Evolutionary conservation across 352 stramenopile genomes (phyloP).

Genomic region (Pythium utonaiense): DNA sequence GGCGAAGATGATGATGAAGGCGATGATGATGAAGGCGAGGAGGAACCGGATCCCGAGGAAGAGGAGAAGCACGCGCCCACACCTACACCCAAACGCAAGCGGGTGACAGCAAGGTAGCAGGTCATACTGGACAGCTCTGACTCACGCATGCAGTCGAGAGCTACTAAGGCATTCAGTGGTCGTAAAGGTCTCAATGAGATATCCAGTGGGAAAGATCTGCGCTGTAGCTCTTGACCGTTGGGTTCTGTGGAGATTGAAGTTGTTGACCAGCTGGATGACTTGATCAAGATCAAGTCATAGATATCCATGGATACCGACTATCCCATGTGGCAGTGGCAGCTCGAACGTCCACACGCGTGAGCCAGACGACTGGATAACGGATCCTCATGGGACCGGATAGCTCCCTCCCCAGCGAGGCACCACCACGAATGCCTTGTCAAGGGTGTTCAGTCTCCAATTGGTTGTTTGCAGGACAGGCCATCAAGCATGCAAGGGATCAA

Average conservation of each 20-base stretch:
- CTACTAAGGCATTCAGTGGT: slow-evolving; percentile 1
- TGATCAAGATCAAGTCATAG: neutral
- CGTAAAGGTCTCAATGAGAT: neutral
- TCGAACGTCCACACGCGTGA: too few relatives aligned
- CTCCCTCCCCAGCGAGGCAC: too few relatives aligned
- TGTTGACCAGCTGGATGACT: neutral
- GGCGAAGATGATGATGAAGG: slow-evolving; percentile 3
- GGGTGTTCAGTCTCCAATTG: too few relatives aligned
- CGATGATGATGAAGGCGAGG: neutral
- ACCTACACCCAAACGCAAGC: neutral
- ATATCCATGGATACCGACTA: neutral
- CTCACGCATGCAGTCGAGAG: neutral
- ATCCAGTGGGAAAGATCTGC: neutral
- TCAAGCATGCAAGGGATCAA: too few relatives aligned
- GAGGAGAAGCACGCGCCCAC: slow-evolving; percentile 3
- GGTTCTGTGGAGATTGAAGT: neutral
- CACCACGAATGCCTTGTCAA: too few relatives aligned
- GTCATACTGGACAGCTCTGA: neutral
- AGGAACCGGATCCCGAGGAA: neutral
- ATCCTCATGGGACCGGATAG: neutral
- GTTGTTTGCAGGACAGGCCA: too few relatives aligned
- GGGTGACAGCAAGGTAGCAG: neutral
- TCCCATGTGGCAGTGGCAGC: neutral
- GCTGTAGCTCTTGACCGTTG: neutral
- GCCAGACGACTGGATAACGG: neutral